These are phyloP conservation scores for Globisporangium solare DNA, from an alignment of 352 stramenopile species.

Conservation along the genomic window DNA sequence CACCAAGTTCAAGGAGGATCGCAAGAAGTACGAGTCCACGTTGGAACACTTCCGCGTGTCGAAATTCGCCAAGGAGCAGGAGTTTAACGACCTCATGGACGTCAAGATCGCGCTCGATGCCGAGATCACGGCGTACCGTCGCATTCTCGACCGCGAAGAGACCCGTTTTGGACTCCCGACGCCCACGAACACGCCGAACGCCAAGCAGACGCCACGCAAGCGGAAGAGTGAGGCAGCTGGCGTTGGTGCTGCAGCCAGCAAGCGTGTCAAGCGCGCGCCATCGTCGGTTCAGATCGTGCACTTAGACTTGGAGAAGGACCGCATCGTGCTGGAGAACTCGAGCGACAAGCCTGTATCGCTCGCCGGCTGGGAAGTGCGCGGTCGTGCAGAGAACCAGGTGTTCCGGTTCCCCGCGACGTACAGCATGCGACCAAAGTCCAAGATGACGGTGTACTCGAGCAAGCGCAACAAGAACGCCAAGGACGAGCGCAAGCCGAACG, in stretches of 20 bases:
- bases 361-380: slow-evolving; percentile 62
- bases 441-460: slow-evolving; percentile 72
- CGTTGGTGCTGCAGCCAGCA: slow-evolving; percentile 8
- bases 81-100: slow-evolving; percentile 88
- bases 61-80: slow-evolving; percentile 66
- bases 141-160: slow-evolving; percentile 79
- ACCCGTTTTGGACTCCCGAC: slow-evolving; percentile 59
- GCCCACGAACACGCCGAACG: slow-evolving; percentile 33
- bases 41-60: slow-evolving; percentile 63
- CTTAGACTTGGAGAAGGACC: slow-evolving; percentile 70
- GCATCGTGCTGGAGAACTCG: slow-evolving; percentile 74
- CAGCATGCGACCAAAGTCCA: slow-evolving; percentile 60
- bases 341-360: slow-evolving; percentile 52
- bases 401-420: slow-evolving; percentile 71
- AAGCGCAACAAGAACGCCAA: slow-evolving; percentile 78
- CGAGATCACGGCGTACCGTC: slow-evolving; percentile 78
- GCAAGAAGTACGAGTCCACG: slow-evolving; percentile 66
- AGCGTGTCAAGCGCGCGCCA: slow-evolving; percentile 41
- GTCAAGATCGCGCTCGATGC: slow-evolving; percentile 77
- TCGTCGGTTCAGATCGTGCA: slow-evolving; percentile 52
- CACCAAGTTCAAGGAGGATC: slow-evolving; percentile 73
- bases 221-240: slow-evolving; percentile 43
- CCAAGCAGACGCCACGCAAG: slow-evolving; percentile 45
- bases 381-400: slow-evolving; percentile 48
- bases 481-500: slow-evolving; percentile 61